These are phyloP conservation scores for Jimgerdemannia lactiflua DNA, from an alignment of 192 early-diverging fungal species.

Conservation along the genomic window DNA sequence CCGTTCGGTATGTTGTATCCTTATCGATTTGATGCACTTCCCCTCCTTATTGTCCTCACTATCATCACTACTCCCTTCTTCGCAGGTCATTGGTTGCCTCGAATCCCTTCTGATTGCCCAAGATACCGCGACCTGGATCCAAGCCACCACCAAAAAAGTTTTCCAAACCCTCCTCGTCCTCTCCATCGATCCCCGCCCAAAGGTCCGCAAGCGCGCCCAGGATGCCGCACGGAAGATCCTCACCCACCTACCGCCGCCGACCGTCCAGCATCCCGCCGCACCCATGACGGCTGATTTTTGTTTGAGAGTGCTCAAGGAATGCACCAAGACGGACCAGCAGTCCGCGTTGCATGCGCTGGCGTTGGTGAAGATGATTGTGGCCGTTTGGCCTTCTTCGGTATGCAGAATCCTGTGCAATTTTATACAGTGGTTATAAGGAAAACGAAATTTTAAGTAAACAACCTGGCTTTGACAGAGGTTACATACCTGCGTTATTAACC, in stretches of 20 bases:
- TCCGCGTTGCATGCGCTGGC: constrained; percentile 65
- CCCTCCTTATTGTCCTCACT: neutral
- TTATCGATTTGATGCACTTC: neutral
- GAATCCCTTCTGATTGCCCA: constrained; percentile 76
- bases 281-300: constrained; percentile 60
- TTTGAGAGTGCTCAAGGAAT: constrained; percentile 54
- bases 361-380: constrained; percentile 63
- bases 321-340: constrained; percentile 48
- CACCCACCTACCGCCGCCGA: constrained; percentile 68
- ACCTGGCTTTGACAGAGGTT: neutral
- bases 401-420: neutral
- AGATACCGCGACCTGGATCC: constrained; percentile 72
- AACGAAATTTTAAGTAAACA: too few relatives aligned
- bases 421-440: too few relatives aligned
- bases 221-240: constrained; percentile 76
- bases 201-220: constrained; percentile 86
- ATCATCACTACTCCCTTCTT: neutral
- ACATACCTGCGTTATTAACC: neutral
- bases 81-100: constrained; percentile 63
- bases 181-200: constrained; percentile 80
- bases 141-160: constrained; percentile 62
- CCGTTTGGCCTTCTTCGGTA: constrained; percentile 49
- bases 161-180: constrained; percentile 75
- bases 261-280: constrained; percentile 69
- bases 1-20: constrained; percentile 38